Percentiles rank a stretch among this genome's conserved stretches.
Evolutionary conservation across 768 basidiomycete genomes (phyloP).

Genomic region (Agaricus bisporus): DNA sequence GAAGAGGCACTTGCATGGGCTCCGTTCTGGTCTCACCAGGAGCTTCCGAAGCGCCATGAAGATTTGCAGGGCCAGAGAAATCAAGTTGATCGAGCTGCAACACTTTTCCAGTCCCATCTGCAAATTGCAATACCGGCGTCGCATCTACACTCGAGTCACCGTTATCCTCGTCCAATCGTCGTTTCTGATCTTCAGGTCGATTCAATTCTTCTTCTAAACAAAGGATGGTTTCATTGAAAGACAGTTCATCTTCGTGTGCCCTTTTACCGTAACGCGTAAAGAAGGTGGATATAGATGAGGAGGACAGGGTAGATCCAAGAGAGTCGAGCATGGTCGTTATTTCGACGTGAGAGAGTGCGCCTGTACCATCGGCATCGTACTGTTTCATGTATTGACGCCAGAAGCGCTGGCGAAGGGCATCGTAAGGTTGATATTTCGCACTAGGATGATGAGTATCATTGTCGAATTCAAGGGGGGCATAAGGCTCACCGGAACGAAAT

Average conservation of each 20-base stretch:
- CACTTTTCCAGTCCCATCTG: constrained; percentile 34
- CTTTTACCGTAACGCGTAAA: constrained; percentile 66
- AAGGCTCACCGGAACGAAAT: constrained; percentile 56
- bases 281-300: constrained; percentile 73
- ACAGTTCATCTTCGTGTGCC: constrained; percentile 63
- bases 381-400: constrained; percentile 86
- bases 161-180: constrained; percentile 46
- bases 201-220: constrained; percentile 84
- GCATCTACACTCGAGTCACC: constrained; percentile 45
- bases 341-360: constrained; percentile 72
- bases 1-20: constrained; percentile 38
- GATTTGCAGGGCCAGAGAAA: constrained; percentile 46
- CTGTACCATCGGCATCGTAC: constrained; percentile 85
- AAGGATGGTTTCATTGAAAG: constrained; percentile 70
- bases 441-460: constrained; percentile 25
- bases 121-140: constrained; percentile 42
- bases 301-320: constrained; percentile 82
- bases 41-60: constrained; percentile 12
- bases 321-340: constrained; percentile 95
- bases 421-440: constrained; percentile 95
- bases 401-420: constrained; percentile 82
- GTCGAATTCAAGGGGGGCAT: neutral
- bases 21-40: constrained; percentile 29
- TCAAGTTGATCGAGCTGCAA: constrained; percentile 39
- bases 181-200: constrained; percentile 67